Base-by-base conservation (phyloP, 768 basidiomycete genomes). In the Omphalotus guepiniiformis region DNA sequence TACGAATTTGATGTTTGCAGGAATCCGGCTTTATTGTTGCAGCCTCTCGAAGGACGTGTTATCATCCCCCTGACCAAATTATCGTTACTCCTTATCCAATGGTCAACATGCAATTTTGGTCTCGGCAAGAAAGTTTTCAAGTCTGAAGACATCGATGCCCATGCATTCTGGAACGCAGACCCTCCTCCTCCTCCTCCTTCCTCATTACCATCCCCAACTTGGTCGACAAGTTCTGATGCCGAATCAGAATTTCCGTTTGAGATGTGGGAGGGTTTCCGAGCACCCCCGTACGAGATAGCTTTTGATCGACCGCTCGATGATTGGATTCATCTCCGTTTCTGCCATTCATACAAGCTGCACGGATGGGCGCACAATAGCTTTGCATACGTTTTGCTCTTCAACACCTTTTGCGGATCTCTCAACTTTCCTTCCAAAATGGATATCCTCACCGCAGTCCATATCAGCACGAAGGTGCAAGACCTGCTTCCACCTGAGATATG, bases 1-100 rank as follows among this genome's bases (percentile, higher is more conserved):
- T 58, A 58, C 25, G 55, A 58, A 40, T 58, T 47, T 45, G 56
- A 58, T 27, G 40, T 56, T n/a, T 48, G 48, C 6, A 47, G 48
- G 15, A 56, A 58, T 25, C 56, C 56, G 6, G 23, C 30, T 18
- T 40, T 56, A 22, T 48, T 58, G 4, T 72, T 90, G 23, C 74
- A 80, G 50, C 78, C 79, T 0, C 61, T 69, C 4, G 82, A 85
- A 61, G 86, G 80, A 32, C 80, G 44, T 35, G 55, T 56, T 21
- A 46, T 58, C 25, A 54, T 58, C n/a, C 56, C 56, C 9, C 56
- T 56, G 40, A 58, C 53, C 15, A 58, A 58, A 37, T 41, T 58
- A n/a, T 49, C 55, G 1, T 38, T 58, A 1, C 50, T 58, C 23
- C 22, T 54, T n/a, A 54, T 56, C 16, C 56, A 58, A 46, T 58